Evolutionary conservation across 208 protist species (phyloP).

Genomic region (Acanthamoeba divionensis): DNA sequence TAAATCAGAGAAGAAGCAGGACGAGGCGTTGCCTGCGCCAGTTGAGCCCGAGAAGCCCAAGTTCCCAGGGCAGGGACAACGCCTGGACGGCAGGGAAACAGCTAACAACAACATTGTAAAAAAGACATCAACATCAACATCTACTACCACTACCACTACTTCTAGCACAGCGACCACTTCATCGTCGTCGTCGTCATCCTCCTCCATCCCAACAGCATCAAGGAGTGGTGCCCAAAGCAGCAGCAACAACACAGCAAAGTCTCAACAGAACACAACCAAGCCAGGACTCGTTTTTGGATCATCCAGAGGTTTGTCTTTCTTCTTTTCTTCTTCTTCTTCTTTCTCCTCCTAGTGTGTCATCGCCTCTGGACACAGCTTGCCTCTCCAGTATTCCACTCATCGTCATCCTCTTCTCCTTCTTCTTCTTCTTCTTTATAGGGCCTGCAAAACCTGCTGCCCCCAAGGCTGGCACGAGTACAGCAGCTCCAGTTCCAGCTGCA

Average conservation of each 20-base stretch:
- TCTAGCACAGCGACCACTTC: not conserved
- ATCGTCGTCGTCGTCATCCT: constrained; percentile 19
- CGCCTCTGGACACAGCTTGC: too few relatives aligned
- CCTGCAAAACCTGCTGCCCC: not conserved
- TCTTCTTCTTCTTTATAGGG: too few relatives aligned
- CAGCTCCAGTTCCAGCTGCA: too few relatives aligned
- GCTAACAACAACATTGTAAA: not conserved
- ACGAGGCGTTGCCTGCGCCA: not conserved
- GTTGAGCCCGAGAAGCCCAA: not conserved
- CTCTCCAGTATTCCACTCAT: too few relatives aligned
- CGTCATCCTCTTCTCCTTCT: too few relatives aligned
- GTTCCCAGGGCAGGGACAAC: not conserved
- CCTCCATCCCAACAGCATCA: not conserved
- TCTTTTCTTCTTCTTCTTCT: not conserved
- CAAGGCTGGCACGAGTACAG: not conserved
- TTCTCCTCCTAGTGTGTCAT: not conserved
- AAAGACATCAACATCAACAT: not conserved
- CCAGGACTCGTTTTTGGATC: not conserved
- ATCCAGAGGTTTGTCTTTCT: not conserved
- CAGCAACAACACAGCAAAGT: too few relatives aligned
- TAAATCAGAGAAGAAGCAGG: not conserved
- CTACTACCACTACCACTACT: not conserved
- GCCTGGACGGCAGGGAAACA: not conserved
- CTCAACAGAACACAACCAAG: too few relatives aligned
- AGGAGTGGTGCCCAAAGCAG: not conserved